Base-by-base conservation (phyloP, 257 asterid species). In the Fraxinus pennsylvanica region DNA sequence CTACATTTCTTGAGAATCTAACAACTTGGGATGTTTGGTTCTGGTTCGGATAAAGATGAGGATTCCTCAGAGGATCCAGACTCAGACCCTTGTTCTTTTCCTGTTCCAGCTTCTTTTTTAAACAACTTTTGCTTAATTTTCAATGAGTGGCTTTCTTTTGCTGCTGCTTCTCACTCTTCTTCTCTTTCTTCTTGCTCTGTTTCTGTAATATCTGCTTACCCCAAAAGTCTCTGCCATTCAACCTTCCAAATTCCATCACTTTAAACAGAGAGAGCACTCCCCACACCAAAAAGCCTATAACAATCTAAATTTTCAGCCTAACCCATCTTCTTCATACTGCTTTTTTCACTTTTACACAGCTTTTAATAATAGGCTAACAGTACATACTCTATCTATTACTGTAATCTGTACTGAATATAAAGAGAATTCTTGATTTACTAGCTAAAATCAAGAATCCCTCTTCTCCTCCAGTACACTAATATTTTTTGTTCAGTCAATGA, bases 1-100 rank as follows among this genome's bases (percentile, higher is more conserved):
- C 76, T 61, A 72, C 86, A 80, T 86, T 73, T 59, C 84, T 81
- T 4, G 83, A 83, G 65, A 68, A 12, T 59, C 79, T n/a, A 3
- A 73, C 69, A 32, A 68, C 45, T 57, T 81, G 90, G 47, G 71
- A 43, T 43, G 17, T 79, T 36, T 75, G 91, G 66, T 77, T 63
- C n/a, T 30, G 86, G 17, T 79, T 82, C 50, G 43, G 88, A 69
- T 80, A 78, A 14, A 47, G 90, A 47, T 78, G 90, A 30, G 72
- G 82, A 43, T 88, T 87, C 89, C 84, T 87, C 71, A 85, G 96
- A 85, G 98, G 90, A 93, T 95, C 99, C 99, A 95, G 98, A 88
- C 81, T 93, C 97, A 82, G 91, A 85, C 88, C 87, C 88, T 84
- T 81, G 75, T 79, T 68, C 12, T 84, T 68, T 74, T 82, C 89